phyloP scores from a whole-genome alignment of 441 rosid species.

The California macrophylla region DNA sequence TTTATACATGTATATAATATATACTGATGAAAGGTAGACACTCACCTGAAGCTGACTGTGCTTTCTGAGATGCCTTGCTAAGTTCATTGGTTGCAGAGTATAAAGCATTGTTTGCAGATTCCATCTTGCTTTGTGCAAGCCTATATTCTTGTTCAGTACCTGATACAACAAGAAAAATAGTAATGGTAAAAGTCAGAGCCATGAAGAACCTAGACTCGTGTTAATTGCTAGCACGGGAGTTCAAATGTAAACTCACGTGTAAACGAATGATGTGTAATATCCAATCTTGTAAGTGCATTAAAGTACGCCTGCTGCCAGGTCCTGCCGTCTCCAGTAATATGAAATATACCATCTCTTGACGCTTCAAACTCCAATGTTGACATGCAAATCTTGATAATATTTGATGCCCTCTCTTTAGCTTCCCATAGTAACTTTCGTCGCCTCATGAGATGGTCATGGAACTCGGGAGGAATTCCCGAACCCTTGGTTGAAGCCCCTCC shows the following conservation, averaged over 20 bases:
- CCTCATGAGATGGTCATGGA: slow-evolving; percentile 74
- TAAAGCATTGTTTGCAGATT: slow-evolving; percentile 72
- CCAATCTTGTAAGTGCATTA: slow-evolving; percentile 62
- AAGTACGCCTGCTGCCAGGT: slow-evolving; percentile 78
- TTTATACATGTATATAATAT: slow-evolving; percentile 8
- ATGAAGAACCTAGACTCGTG: slow-evolving; percentile 3
- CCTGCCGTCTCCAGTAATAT: slow-evolving; percentile 49
- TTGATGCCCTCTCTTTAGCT: slow-evolving; percentile 78
- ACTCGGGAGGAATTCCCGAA: slow-evolving; percentile 80
- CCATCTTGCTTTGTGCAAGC: slow-evolving; percentile 72
- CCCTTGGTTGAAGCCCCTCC: slow-evolving; percentile 54
- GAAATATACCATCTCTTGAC: slow-evolving; percentile 79
- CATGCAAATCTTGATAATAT: slow-evolving; percentile 63
- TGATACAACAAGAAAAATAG: slow-evolving; percentile 23
- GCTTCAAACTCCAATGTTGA: slow-evolving; percentile 84
- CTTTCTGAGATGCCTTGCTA: slow-evolving; percentile 61
- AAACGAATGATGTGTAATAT: slow-evolving; percentile 70
- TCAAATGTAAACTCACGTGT: slow-evolving; percentile 46
- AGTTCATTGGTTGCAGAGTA: slow-evolving; percentile 76
- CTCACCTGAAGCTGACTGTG: slow-evolving; percentile 88
- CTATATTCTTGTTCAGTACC: slow-evolving; percentile 88
- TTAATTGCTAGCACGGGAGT: slow-evolving; percentile 1
- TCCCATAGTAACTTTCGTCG: slow-evolving; percentile 67
- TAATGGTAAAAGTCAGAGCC: slow-evolving; percentile 12
- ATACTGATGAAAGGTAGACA: slow-evolving; percentile 19